These are phyloP conservation scores for Corylus americana DNA, from an alignment of 306 rosid species.

Conservation along the genomic window DNA sequence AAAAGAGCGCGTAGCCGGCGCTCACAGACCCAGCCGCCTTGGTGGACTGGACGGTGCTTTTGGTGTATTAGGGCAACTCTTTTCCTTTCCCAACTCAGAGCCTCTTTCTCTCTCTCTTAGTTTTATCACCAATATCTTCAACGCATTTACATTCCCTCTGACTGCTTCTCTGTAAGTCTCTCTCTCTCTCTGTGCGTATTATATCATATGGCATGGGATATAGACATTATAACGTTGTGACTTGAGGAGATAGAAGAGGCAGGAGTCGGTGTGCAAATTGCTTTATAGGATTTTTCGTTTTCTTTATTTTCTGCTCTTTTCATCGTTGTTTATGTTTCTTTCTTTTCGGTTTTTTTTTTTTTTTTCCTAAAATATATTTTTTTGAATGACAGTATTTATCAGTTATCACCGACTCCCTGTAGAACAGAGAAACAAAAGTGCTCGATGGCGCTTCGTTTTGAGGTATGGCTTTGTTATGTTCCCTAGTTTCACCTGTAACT, in stretches of 20 bases:
- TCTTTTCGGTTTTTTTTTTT: neutral
- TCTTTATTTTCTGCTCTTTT: neutral
- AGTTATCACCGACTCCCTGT: slow-evolving; percentile 8
- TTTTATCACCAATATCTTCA: neutral
- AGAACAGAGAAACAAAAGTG: slow-evolving; percentile 8
- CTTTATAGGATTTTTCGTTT: neutral
- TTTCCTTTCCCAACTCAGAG: no score
- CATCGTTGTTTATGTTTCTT: neutral
- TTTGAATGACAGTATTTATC: neutral
- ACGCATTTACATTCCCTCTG: neutral
- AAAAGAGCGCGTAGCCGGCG: neutral
- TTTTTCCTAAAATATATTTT: neutral
- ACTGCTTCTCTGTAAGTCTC: slow-evolving; percentile 1
- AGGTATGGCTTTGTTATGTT: slow-evolving; percentile 46
- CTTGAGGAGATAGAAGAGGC: neutral
- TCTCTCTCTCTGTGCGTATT: neutral
- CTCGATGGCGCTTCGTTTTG: slow-evolving; percentile 78
- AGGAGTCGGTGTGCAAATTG: neutral
- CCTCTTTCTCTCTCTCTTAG: neutral
- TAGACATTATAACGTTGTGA: neutral
- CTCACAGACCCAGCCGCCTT: neutral
- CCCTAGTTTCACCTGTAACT: neutral
- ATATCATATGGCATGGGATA: no score
- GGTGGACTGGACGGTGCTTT: slow-evolving; percentile 2
- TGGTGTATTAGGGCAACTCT: no score